Evolutionary conservation across 371 early-diverging fungal genomes (phyloP), one percentile per base, ranked within the genome.

Genomic region (Synchytrium microbalum): DNA sequence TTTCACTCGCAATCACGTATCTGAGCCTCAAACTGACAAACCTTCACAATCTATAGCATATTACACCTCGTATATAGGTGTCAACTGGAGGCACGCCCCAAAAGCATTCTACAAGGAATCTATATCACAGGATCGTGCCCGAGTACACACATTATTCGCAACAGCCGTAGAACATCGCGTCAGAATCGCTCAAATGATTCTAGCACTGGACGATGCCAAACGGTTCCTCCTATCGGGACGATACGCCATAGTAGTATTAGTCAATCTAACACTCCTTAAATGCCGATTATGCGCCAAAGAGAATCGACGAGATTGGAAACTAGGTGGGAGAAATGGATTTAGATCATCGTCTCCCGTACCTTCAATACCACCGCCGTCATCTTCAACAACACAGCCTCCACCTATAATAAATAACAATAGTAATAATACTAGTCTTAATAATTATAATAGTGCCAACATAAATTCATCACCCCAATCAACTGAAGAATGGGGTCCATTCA

Each of bases 21-120:
- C n/a, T n/a, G n/a, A n/a, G n/a, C n/a, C n/a, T n/a, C n/a, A 5
- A 38, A 38, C 10, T 38, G 10, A 38, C 46, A 5, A 38, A 38
- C 5, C 46, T 5, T 38, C 46, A 38, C 46, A 38, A 38, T n/a
- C n/a, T n/a, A 27, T 63, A 78, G 75, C 91, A 0, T 90, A 87
- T 69, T 92, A 91, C 68, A 92, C 93, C 19, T 85, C 86, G 58
- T 88, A 84, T 67, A 80, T 88, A 23, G 93, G 93, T 24, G 86
- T 86, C 67, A 84, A 90, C 65, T 83, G 84, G 58, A 85, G 87
- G 56, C 84, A 91, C 67, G 72, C 84, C 54, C 71, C 72, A 26
- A 79, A 81, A 60, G 79, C 72, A 55, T 92, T 91, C 68, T 92
- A 92, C 71, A 77, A 77, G 61, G 81, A 83, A 38, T 75, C 81